Conservation (phyloP, 2,329 filamentous ascomycete genomes). For the Periconia macrospinosa region DNA sequence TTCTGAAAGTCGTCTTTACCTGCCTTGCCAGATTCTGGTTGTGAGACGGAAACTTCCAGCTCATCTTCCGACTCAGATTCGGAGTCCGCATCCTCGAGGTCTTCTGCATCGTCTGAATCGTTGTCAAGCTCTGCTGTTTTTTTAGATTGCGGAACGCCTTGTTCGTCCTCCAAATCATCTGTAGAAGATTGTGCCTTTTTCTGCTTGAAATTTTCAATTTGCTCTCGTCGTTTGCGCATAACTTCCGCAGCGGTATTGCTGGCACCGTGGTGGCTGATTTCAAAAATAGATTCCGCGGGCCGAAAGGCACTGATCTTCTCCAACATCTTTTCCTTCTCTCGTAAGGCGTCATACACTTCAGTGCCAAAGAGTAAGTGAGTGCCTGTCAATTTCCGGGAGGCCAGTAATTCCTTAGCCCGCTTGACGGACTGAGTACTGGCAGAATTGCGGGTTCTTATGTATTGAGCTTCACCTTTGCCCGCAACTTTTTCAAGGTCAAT, state of each 20-base stretch:
- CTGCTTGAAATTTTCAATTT: conserved; percentile 62
- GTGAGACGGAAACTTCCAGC: conserved; percentile 55
- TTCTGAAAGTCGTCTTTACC: conserved; percentile 68
- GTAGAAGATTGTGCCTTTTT: conserved; percentile 40
- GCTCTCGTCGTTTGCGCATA: conserved; percentile 72
- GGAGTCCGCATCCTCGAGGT: conserved; percentile 38
- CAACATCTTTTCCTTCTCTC: conserved; percentile 81
- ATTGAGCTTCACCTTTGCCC: conserved; percentile 87
- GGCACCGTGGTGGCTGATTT: conserved; percentile 74
- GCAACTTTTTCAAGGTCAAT: conserved; percentile 71
- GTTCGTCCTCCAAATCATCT: conserved; percentile 6
- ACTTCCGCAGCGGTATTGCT: conserved; percentile 69
- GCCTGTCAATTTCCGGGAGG: conserved; percentile 69
- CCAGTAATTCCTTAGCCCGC: conserved; percentile 75
- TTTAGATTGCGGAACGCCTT: conserved; percentile 1
- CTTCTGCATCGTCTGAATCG: conserved; percentile 41
- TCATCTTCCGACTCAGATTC: conserved; percentile 57
- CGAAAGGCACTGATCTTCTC: conserved; percentile 85
- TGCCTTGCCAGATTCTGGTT: conserved; percentile 35
- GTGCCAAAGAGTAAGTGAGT: conserved; percentile 76
- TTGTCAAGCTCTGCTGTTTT: conserved; percentile 13
- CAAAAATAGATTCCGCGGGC: conserved; percentile 94
- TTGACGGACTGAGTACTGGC: conserved; percentile 91
- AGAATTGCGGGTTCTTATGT: conserved; percentile 84
- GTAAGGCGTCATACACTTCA: conserved; percentile 61